A percentile compares a stretch with the other conserved stretches of the same genome.
phyloP scores from a whole-genome alignment of 495 filamentous ascomycete genomes.

The Hypoxylon subgilvum region DNA sequence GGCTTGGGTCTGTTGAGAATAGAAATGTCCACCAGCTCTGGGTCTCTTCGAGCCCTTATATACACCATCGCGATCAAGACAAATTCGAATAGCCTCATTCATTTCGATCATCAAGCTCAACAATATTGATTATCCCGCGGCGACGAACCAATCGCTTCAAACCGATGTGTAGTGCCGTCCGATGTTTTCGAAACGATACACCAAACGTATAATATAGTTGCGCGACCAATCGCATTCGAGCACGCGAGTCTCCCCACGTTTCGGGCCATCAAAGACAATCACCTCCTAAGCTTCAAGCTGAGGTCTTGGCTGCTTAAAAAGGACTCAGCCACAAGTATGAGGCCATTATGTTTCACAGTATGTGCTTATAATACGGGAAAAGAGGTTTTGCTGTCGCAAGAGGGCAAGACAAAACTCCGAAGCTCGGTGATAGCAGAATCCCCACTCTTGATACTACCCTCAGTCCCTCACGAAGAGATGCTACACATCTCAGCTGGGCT shows the following conservation, averaged over 20 bases:
- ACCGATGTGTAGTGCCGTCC: conserved; percentile 6
- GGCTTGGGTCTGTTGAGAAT: background rate
- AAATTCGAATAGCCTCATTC: background rate
- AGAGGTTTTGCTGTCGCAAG: background rate
- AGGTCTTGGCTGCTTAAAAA: background rate
- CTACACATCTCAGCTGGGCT: too few relatives aligned
- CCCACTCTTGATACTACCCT: background rate
- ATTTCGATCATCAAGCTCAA: background rate
- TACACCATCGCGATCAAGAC: conserved; percentile 20
- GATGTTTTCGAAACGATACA: conserved; percentile 28
- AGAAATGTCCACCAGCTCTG: background rate
- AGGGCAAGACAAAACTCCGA: background rate
- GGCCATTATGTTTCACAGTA: conserved; percentile 13
- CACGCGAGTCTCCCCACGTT: conserved; percentile 13
- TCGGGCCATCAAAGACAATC: conserved; percentile 3
- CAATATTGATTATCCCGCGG: background rate
- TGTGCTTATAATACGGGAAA: background rate
- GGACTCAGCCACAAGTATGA: conserved; percentile 17
- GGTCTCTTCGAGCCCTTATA: conserved; percentile 22
- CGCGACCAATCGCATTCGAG: conserved; percentile 33
- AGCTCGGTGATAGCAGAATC: too few relatives aligned
- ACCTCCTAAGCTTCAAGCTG: conserved; percentile 1
- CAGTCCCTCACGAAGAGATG: too few relatives aligned
- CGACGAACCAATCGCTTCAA: conserved; percentile 4
- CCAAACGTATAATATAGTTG: conserved; percentile 20